Evolutionary conservation across 305 asterid genomes (phyloP).

Genomic region (Rubia peregrina): DNA sequence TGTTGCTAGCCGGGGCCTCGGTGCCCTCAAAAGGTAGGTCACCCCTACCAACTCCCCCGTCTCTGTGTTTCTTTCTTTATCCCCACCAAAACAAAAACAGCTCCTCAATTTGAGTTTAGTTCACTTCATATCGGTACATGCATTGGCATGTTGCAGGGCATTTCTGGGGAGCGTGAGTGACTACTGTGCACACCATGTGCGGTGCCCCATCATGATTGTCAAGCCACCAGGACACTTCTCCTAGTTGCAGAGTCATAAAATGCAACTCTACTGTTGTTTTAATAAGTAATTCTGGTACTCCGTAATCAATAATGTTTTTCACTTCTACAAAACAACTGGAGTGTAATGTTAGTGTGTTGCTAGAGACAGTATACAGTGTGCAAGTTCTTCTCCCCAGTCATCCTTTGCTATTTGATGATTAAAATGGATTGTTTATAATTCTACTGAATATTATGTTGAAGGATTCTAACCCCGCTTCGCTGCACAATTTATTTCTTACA

Average conservation of each 20-base stretch:
- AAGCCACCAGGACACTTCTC: conserved; percentile 26
- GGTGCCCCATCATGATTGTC: conserved; percentile 43
- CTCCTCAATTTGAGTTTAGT: no score
- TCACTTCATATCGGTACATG: no score
- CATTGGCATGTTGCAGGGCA: conserved; percentile 55
- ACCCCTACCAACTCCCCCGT: background rate
- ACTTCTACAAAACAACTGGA: no score
- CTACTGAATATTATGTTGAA: background rate
- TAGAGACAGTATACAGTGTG: background rate
- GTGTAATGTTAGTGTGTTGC: background rate
- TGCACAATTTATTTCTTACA: no score
- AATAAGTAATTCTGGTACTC: no score
- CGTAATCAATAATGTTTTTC: no score
- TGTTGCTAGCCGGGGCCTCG: conserved; percentile 65
- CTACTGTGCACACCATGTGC: conserved; percentile 43
- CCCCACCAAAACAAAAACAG: background rate
- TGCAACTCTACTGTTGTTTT: no score
- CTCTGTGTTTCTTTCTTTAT: background rate
- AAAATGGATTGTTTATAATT: no score
- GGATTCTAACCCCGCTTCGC: background rate
- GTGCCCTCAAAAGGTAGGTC: conserved; percentile 53
- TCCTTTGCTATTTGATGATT: background rate
- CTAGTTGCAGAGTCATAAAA: background rate
- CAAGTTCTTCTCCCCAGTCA: background rate
- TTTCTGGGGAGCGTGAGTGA: conserved; percentile 59